These are phyloP conservation scores for Aspergillus incahuasiensis DNA, from an alignment of 495 filamentous ascomycete genomes.

Conservation along the genomic window DNA sequence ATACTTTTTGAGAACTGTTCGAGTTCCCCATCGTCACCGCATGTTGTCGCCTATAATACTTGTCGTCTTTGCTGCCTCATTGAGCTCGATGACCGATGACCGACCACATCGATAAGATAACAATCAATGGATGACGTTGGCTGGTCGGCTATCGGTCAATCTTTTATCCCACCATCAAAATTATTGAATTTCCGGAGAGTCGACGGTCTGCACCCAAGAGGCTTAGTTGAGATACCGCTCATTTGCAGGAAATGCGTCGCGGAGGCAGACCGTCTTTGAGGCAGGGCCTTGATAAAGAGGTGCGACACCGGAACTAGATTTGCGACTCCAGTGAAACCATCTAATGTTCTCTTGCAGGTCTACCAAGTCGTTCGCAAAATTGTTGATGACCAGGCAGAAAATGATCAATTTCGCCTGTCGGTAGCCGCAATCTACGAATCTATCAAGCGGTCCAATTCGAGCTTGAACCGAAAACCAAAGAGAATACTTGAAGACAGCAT, in stretches of 20 bases:
- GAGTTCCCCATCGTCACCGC: slow-evolving; percentile 60
- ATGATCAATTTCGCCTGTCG: slow-evolving; percentile 46
- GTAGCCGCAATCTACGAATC: slow-evolving; percentile 63
- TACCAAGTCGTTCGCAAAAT: slow-evolving; percentile 73
- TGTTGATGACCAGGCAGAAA: slow-evolving; percentile 56
- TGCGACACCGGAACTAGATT: slow-evolving; percentile 19
- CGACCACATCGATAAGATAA: neutral
- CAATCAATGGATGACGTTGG: neutral
- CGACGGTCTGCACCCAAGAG: neutral
- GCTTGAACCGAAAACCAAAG: slow-evolving; percentile 74
- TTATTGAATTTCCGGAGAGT: slow-evolving; percentile 15
- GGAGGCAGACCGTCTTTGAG: slow-evolving; percentile 46
- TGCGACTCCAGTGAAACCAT: neutral
- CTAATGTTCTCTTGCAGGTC: slow-evolving; percentile 41
- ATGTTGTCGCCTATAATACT: slow-evolving; percentile 23
- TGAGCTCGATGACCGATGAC: neutral
- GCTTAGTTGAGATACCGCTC: neutral
- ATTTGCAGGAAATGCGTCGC: slow-evolving; percentile 24
- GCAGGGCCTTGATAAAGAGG: slow-evolving; percentile 54
- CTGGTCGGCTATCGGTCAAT: slow-evolving; percentile 13
- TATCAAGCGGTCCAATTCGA: slow-evolving; percentile 81
- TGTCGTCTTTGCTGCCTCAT: neutral
- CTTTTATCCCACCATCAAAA: slow-evolving; percentile 18
- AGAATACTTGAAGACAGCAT: slow-evolving; percentile 77
- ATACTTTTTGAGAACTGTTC: slow-evolving; percentile 62